Percentiles rank a stretch among this genome's conserved stretches.
Conservation (phyloP, 1,284 basidiomycete genomes). For the Bjerkandera adusta region DNA sequence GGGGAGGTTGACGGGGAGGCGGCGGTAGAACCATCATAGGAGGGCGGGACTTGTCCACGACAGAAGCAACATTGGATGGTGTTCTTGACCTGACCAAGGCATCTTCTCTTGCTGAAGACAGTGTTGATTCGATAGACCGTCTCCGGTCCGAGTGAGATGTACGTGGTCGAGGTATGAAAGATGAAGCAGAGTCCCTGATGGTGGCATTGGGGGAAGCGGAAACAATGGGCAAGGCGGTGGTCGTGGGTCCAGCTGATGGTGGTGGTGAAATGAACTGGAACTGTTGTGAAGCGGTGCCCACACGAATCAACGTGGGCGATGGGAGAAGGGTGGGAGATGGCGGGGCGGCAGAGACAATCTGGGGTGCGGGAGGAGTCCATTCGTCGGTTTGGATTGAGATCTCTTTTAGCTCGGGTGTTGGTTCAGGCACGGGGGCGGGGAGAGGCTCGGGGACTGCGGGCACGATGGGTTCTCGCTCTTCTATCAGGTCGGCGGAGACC, state of each 20-base stretch:
- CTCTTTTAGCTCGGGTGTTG: conserved; percentile 65
- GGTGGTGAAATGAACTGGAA: conserved; percentile 73
- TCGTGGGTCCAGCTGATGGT: conserved; percentile 35
- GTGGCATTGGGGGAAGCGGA: conserved; percentile 41
- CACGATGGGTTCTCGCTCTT: conserved; percentile 22
- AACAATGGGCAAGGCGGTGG: conserved; percentile 27
- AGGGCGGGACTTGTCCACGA: conserved; percentile 77
- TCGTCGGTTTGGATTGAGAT: conserved; percentile 78
- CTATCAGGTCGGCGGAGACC: conserved; percentile 32
- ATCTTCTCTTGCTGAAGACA: conserved; percentile 48
- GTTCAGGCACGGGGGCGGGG: conserved; percentile 28
- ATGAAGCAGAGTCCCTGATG: conserved; percentile 41
- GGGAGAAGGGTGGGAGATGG: conserved; percentile 17
- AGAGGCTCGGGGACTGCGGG: conserved; percentile 22
- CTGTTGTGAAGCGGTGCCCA: conserved; percentile 60
- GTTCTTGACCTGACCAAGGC: conserved; percentile 52
- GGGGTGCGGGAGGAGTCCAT: conserved; percentile 45
- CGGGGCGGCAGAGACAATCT: conserved; percentile 22
- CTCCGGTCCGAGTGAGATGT: conserved; percentile 41
- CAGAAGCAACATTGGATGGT: conserved; percentile 43
- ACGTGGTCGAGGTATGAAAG: conserved; percentile 39
- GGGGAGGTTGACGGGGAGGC: conserved; percentile 79
- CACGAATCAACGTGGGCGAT: conserved; percentile 30
- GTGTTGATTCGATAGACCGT: conserved; percentile 61
- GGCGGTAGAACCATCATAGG: conserved; percentile 86